Evolutionary conservation across 2,329 filamentous ascomycete species (phyloP), one percentile per base, ranked within the genome.

Genomic region (Colletotrichum sp.): DNA sequence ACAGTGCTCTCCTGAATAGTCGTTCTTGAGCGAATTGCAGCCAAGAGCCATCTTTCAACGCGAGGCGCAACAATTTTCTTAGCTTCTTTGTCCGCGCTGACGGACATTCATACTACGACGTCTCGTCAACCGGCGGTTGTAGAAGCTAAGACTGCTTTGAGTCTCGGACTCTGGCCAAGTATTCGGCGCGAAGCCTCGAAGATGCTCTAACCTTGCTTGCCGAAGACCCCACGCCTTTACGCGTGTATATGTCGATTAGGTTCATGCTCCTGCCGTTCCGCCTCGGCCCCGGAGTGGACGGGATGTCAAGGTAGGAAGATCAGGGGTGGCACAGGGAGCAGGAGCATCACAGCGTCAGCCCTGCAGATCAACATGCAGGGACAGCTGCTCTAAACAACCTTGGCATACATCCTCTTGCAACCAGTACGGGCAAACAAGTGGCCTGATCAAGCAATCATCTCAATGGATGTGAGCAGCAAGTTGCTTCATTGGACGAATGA

Each of bases 1-100:
- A 28, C 55, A 14, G 55, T 9, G 26, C 10, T 14, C 14, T 69
- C 7, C 61, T 30, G 24, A 7, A 34, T 30, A 18, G 24, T 55
- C 10, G 18, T 14, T 59, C 43, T 28, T 12, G 36, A n/a, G 26
- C n/a, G 21, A 30, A 28, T 21, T 16, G 28, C 21, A 36, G 18
- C 36, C 34, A 72, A 48, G 28, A 28, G 24, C 55, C 34, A n/a
- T 62, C 16, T 26, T 58, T n/a, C 48, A 32, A 34, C 59, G 13
- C 52, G 67, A 74, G 66, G 67, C 67, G 48, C 26, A 63, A 71
- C 67, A 58, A 30, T 65, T 71, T 71, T 12, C 28, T 71, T 61
- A 32, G 26, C 67, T 48, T 62, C 64, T 63, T 73, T 73, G 63
- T 75, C 56, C 55, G 32, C 21, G 43, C 43, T 36, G n/a, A 64